phyloP scores from a whole-genome alignment of 192 early-diverging fungal genomes.

The Helicostylum pulchrum region DNA sequence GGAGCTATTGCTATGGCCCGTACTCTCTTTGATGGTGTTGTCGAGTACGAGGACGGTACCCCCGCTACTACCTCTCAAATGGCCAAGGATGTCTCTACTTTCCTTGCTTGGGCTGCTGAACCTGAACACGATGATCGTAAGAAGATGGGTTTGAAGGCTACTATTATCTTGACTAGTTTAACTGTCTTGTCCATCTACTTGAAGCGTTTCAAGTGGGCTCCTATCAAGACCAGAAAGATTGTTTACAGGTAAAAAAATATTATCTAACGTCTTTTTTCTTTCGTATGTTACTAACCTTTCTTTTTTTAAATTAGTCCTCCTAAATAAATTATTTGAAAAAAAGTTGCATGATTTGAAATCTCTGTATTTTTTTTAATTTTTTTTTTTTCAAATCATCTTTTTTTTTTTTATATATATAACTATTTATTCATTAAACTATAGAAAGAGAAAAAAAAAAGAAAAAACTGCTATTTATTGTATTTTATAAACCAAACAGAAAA shows the following conservation, averaged over 20 bases:
- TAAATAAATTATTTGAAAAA: too few relatives aligned
- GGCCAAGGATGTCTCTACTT: constrained; percentile 94
- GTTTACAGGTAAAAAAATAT: constrained; percentile 61
- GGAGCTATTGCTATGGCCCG: constrained; percentile 97
- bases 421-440: too few relatives aligned
- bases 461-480: too few relatives aligned
- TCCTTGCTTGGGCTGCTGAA: constrained; percentile 94
- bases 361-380: too few relatives aligned
- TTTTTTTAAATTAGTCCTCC: too few relatives aligned
- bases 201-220: constrained; percentile 92
- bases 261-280: not conserved
- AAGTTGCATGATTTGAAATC: too few relatives aligned
- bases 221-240: constrained; percentile 92
- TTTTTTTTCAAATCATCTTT: too few relatives aligned
- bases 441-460: too few relatives aligned
- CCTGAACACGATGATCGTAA: constrained; percentile 97
- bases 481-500: too few relatives aligned
- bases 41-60: constrained; percentile 98
- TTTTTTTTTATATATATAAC: too few relatives aligned
- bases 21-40: constrained; percentile 87
- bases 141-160: constrained; percentile 90
- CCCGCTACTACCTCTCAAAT: constrained; percentile 94
- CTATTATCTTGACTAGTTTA: constrained; percentile 67
- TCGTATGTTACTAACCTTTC: not conserved
- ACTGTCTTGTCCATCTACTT: constrained; percentile 79